A percentile compares a stretch with the other conserved stretches of the same genome.
Evolutionary conservation across 225 moss, liverwort and hornwort genomes (phyloP).

Genomic region (Rhytidiadelphus loreus): DNA sequence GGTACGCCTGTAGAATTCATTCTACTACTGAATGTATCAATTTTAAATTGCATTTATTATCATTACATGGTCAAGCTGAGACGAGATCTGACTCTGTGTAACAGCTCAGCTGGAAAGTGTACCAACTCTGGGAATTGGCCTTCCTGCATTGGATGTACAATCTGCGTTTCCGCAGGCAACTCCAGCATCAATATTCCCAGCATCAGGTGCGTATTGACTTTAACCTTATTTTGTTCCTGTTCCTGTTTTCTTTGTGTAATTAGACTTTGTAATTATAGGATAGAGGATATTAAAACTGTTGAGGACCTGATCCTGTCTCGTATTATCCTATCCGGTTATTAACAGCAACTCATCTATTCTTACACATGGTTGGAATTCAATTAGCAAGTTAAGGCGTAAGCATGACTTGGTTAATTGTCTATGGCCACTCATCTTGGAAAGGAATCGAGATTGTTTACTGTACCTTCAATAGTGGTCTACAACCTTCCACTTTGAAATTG

Average conservation of each 20-base stretch:
- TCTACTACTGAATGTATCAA: background rate
- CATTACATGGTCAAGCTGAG: background rate
- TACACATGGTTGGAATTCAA: background rate
- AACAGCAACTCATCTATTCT: background rate
- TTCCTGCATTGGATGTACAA: conserved; percentile 63
- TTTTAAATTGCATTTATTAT: background rate
- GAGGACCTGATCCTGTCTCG: background rate
- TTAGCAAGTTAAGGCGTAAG: background rate
- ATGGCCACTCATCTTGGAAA: background rate
- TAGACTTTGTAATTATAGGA: background rate
- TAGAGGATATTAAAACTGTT: background rate
- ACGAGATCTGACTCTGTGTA: conserved; percentile 1
- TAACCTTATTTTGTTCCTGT: background rate
- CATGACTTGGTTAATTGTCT: background rate
- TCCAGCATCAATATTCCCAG: conserved; percentile 77
- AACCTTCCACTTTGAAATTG: background rate
- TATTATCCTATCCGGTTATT: background rate
- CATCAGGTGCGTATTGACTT: conserved; percentile 29
- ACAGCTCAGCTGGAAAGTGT: conserved; percentile 46
- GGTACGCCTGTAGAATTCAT: background rate
- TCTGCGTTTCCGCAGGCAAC: conserved; percentile 88
- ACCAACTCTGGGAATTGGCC: conserved; percentile 64
- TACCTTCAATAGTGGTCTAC: background rate
- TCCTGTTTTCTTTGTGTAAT: background rate
- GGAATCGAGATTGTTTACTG: background rate